Evolutionary conservation across 2,329 filamentous ascomycete species (phyloP), one percentile per base, ranked within the genome.

Genomic region (Xylaria sp.): DNA sequence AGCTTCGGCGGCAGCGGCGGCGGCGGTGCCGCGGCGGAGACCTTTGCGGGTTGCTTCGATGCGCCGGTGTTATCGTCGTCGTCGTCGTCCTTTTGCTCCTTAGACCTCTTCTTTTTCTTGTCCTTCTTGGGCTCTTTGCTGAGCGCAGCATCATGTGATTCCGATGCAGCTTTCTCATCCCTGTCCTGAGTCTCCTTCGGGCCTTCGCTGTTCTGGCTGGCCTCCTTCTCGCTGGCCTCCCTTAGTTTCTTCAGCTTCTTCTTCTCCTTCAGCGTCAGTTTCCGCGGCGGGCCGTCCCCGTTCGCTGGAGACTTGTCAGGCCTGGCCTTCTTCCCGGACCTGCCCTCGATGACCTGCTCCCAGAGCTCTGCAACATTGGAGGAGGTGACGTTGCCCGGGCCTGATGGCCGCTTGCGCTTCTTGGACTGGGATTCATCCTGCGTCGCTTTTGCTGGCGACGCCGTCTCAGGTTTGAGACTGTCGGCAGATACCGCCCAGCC

Each of bases 401-500:
- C 63, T 34, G 55, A 66, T 62, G 52, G 67, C 59, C 78, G 76
- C 76, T 86, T 86, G 59, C 84, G 81, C 73, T 86, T 85, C 68
- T 80, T 86, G 61, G 63, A 57, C 8, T 55, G 20, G 42, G 62
- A 37, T 18, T 63, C 60, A 48, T 57, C 59, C 20, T 56, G 57
- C 70, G 60, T 53, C 57, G 62, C 66, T 2, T 73, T 65, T 19
- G 67, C 63, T 20, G 68, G 70, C 26, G 65, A 64, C 43, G 65
- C 67, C 7, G 70, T 81, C 73, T 96, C 91, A 24, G 84, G 74
- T 73, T 91, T 91, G 60, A 95, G 83, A 48, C 76, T 77, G 62
- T 86, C 83, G 57, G 87, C 82, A 51, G 90, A 85, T 34, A 97
- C 80, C 38, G 91, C 91, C 92, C 93, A 97, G 63, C 94, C 94